Conservation (phyloP, 2,329 filamentous ascomycete genomes). For the Alternaria ethzedia region DNA sequence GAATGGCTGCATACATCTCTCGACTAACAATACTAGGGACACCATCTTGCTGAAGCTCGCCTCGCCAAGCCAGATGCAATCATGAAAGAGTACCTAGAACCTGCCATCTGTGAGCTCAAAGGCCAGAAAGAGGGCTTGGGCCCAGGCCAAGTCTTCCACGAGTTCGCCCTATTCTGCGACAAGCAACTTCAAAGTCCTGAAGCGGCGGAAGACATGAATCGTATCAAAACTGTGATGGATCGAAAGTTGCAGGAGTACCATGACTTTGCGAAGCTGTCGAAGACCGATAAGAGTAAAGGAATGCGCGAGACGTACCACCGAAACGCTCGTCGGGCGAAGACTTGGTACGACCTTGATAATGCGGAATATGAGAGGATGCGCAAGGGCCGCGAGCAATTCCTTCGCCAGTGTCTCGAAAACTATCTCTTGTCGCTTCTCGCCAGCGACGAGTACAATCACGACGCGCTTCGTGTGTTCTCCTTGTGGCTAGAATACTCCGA, state of each 20-base stretch:
- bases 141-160: conserved; percentile 88
- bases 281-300: conserved; percentile 52
- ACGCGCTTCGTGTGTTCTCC: conserved; percentile 88
- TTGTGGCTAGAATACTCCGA: conserved; percentile 89
- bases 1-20: neutral
- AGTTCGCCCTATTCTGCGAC: conserved; percentile 95
- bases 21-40: conserved; percentile 60
- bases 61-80: conserved; percentile 92
- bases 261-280: conserved; percentile 70
- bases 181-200: conserved; percentile 89
- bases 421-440: conserved; percentile 85
- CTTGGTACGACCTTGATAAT: conserved; percentile 90
- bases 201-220: conserved; percentile 80
- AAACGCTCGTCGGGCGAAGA: conserved; percentile 74
- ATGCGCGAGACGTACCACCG: conserved; percentile 60
- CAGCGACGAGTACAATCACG: conserved; percentile 87
- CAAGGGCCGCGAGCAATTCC: conserved; percentile 77
- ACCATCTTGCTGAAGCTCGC: conserved; percentile 86
- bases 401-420: conserved; percentile 90
- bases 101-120: conserved; percentile 81
- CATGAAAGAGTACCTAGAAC: conserved; percentile 82
- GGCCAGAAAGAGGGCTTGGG: conserved; percentile 71
- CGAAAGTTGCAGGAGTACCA: conserved; percentile 81
- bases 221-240: conserved; percentile 78
- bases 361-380: conserved; percentile 82